Base-by-base conservation (phyloP, 345 rosid species). In the Corymbia maculata region DNA sequence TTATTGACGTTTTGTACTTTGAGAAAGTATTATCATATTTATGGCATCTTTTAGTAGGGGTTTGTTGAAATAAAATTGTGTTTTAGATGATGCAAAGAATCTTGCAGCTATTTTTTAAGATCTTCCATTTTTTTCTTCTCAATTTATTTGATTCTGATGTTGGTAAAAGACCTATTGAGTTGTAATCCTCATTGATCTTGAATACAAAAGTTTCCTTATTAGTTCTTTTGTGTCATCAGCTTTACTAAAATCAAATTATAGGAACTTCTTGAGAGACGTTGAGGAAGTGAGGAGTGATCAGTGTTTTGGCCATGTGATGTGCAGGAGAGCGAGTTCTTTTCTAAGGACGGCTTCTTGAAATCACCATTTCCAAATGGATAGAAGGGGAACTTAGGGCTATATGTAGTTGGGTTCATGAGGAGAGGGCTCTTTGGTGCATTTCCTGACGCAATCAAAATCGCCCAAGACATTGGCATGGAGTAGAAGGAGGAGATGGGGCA, bases 331-430 rank as follows among this genome's bases (percentile, higher is more conserved):
- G 97, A 97, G 51, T 93, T 96, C 79, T 96, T 96, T 87, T 92
- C 96, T 10, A 90, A 93, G 80, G 94, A 95, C 85, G 99, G 99
- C 42, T 88, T 92, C 85, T 98, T 98, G 16, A 95, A 92, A 79
- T 92, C 95, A 57, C 95, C 95, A 79, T 95, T 95, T 86, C 99
- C 99, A 50, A 92, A 94, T 88, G 97, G 96, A 5, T 97, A 99
- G 99, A 97, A 97, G 93, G 98, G 99, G 51, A 94, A 91, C 51
- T 90, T 93, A 0, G 99, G 99, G 85, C 91, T 97, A 51, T 97
- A 97, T 88, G 99, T 99, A 51, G 99, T 94, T 51, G 99, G 99
- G 90, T 97, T 97, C 92, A 95, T 98, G 55, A 94, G 92, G 91
- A 96, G 95, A 94, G 99, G 98, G 45, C 92, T 97, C 79, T 94